Base-by-base conservation (phyloP, 352 stramenopile genomes). In the Pythium aquatile region DNA sequence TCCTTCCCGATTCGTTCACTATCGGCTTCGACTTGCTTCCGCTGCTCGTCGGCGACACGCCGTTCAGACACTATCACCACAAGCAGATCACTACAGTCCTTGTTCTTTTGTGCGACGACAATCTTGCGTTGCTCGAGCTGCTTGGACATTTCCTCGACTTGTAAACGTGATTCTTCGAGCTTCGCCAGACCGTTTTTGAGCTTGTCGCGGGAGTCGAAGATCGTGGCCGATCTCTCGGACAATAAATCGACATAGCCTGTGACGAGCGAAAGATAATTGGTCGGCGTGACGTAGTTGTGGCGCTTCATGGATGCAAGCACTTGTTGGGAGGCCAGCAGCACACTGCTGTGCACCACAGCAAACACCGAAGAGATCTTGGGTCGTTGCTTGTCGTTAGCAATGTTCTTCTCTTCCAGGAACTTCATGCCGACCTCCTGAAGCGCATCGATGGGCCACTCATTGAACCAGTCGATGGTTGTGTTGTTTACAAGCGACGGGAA, bases 401-500 rank as follows among this genome's bases (percentile, higher is more conserved):
- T 79, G 58, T 89, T 90, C 61, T 93, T 90, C 76, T 97, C 84
- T 35, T 94, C 84, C 0, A 98, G 68, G 57, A 98, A 98, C 62
- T 97, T 97, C 71, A 92, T 96, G 5, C 81, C 93, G 7, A 98
- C 93, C 59, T 97, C 93, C 59, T 97, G 84, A 1, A 98, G 78
- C 5, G 93, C 93, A 44, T 98, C 93, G 0, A 91, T 62, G 1
- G 93, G 93, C 93, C 93, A 98, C 37, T 90, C 87, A 40, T 96
- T 94, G 75, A 97, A 96, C 90, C 90, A 97, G 61, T 98, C 91
- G 59, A 98, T 98, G 8, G 90, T 98, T 0, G 88, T 98, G 69
- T 91, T 97, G 65, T 97, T 98, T 2, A 98, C 90, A 16, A 98
- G 76, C n/a, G 87, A 95, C 35, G 93, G 93, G 68, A 97, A 98